phyloP scores from a whole-genome alignment of 345 rosid genomes.

The Lenwebbia sp. region DNA sequence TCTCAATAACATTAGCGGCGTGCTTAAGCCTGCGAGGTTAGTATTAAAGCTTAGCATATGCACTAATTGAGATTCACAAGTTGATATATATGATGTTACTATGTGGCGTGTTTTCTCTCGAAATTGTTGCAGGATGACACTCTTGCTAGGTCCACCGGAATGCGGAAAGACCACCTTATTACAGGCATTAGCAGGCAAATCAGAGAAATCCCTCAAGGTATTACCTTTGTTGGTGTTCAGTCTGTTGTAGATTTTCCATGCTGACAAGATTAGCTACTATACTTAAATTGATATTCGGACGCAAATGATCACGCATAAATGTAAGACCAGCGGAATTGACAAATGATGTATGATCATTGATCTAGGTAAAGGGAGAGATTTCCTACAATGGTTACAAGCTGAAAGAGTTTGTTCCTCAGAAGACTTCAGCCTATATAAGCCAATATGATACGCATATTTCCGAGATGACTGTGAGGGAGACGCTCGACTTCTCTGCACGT shows the following conservation, averaged over 20 bases:
- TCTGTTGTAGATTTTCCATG: not conserved
- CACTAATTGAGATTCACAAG: not conserved
- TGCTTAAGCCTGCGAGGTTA: conserved; percentile 47
- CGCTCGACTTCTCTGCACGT: conserved; percentile 25
- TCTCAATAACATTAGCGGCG: conserved; percentile 30
- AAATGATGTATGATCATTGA: not conserved
- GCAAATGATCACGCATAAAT: not conserved
- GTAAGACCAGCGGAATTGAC: not conserved
- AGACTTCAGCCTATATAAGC: conserved; percentile 29
- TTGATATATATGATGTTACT: not conserved
- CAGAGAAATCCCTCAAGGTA: conserved; percentile 31
- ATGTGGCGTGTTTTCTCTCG: not conserved
- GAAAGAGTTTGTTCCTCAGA: conserved; percentile 26
- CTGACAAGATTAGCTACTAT: not conserved
- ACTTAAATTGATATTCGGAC: not conserved
- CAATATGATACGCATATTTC: conserved; percentile 24
- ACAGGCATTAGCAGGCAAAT: conserved; percentile 36
- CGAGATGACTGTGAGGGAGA: conserved; percentile 34
- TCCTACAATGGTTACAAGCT: conserved; percentile 22
- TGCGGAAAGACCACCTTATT: conserved; percentile 42
- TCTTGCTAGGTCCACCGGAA: conserved; percentile 45
- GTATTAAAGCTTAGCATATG: not conserved
- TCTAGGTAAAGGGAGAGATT: conserved; percentile 24
- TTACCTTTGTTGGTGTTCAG: not conserved
- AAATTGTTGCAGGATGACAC: conserved; percentile 19